Conservation (phyloP, 495 filamentous ascomycete genomes). For the Neurospora discreta region DNA sequence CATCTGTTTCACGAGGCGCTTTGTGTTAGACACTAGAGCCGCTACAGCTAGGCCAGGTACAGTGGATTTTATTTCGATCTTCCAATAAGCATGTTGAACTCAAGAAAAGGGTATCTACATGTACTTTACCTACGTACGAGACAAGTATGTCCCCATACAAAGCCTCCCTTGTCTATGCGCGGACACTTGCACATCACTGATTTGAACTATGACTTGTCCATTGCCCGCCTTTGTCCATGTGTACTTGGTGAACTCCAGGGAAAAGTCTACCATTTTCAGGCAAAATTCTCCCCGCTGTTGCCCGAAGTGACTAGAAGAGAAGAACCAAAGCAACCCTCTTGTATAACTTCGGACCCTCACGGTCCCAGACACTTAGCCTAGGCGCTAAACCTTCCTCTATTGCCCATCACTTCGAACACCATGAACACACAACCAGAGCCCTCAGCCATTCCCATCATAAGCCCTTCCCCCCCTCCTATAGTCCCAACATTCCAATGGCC, state of each 20-base stretch:
- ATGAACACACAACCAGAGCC: neutral
- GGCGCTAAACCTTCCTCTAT: neutral
- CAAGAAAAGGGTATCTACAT: too few relatives aligned
- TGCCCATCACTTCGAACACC: neutral
- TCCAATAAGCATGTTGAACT: too few relatives aligned
- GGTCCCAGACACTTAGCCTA: neutral
- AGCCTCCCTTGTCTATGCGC: neutral
- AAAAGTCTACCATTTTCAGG: neutral
- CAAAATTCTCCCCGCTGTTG: neutral
- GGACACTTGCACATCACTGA: neutral
- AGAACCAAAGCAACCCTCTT: neutral
- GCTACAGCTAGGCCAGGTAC: too few relatives aligned
- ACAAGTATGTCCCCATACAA: neutral
- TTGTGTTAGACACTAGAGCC: too few relatives aligned
- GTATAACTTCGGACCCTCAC: neutral
- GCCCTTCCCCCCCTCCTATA: fast-evolving
- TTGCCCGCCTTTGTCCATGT: neutral
- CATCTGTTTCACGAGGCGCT: too few relatives aligned
- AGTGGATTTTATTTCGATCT: too few relatives aligned
- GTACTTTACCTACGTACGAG: too few relatives aligned
- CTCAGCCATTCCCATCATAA: neutral
- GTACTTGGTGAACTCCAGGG: neutral
- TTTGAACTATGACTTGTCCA: neutral
- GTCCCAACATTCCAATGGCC: fast-evolving
- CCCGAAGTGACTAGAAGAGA: neutral